These are phyloP conservation scores for Russula vinacea DNA, from an alignment of 768 basidiomycete genomes.

Conservation along the genomic window DNA sequence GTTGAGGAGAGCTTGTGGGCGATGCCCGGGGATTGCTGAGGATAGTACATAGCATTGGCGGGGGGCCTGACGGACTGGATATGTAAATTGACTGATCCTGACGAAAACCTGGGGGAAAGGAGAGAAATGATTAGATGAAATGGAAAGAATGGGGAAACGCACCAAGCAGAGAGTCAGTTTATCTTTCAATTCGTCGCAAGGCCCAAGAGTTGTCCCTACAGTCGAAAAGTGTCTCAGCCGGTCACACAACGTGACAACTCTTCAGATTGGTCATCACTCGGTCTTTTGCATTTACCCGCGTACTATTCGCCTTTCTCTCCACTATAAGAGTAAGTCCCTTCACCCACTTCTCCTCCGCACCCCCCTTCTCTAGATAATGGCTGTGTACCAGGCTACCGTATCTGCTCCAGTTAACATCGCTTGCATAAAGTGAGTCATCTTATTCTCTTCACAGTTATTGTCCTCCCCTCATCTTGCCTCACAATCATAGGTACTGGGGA, in stretches of 20 bases:
- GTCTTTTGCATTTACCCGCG: constrained; percentile 16
- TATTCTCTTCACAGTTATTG: background rate
- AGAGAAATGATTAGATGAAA: background rate
- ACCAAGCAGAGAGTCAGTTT: constrained; percentile 11
- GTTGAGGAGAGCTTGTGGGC: constrained; percentile 64
- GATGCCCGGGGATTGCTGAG: constrained; percentile 80
- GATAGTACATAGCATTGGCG: constrained; percentile 71
- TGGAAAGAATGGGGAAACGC: background rate
- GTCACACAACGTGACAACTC: constrained; percentile 4
- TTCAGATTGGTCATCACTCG: constrained; percentile 20
- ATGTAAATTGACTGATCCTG: constrained; percentile 24
- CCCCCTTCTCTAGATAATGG: constrained; percentile 42
- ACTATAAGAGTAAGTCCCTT: constrained; percentile 24
- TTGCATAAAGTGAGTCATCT: constrained; percentile 80
- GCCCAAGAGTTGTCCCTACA: background rate
- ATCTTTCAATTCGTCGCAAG: background rate
- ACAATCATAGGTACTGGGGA: constrained; percentile 86
- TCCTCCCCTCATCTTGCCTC: background rate
- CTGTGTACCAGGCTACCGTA: constrained; percentile 77
- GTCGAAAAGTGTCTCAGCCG: background rate
- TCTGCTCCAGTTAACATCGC: constrained; percentile 97
- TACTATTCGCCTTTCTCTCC: constrained; percentile 30
- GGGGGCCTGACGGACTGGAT: constrained; percentile 27
- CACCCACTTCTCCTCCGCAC: background rate
- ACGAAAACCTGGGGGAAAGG: constrained; percentile 9